Evolutionary conservation across 768 basidiomycete genomes (phyloP).

Genomic region (Naganishia kalamii): DNA sequence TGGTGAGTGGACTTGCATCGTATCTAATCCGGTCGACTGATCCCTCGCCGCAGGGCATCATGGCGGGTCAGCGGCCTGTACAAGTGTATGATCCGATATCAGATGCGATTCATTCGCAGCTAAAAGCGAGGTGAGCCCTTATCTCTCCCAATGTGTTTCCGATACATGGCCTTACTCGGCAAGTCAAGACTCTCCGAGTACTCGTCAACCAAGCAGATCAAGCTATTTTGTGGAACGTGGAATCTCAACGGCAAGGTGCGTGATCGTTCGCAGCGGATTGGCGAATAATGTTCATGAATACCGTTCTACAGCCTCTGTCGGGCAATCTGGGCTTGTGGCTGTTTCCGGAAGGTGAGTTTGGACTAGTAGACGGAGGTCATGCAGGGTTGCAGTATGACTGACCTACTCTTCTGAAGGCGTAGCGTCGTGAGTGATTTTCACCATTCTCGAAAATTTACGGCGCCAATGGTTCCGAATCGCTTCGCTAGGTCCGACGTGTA

Average conservation of each 20-base stretch:
- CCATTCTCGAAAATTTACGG: background rate
- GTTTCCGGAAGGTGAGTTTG: conserved; percentile 76
- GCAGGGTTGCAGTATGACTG: too few relatives aligned
- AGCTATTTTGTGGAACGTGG: conserved; percentile 86
- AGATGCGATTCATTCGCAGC: conserved; percentile 67
- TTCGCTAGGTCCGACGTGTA: conserved; percentile 72
- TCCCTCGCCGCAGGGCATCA: conserved; percentile 65
- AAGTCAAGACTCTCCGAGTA: conserved; percentile 60
- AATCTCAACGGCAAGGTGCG: conserved; percentile 70
- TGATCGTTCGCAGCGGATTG: too few relatives aligned
- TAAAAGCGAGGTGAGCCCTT: conserved; percentile 57
- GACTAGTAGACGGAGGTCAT: too few relatives aligned
- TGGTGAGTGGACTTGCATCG: conserved; percentile 54
- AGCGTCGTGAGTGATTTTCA: background rate
- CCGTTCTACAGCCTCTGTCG: conserved; percentile 37
- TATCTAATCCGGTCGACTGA: background rate
- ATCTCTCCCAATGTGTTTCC: background rate
- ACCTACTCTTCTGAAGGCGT: too few relatives aligned
- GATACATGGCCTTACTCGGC: conserved; percentile 47
- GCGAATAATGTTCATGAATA: background rate
- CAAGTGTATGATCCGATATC: conserved; percentile 90
- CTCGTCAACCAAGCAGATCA: conserved; percentile 65
- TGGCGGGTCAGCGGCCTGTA: conserved; percentile 78
- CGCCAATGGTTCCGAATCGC: background rate
- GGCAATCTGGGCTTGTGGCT: conserved; percentile 82